Evolutionary conservation across 345 rosid genomes (phyloP), one percentile per base, ranked within the genome.

Genomic region (Brassica juncea): DNA sequence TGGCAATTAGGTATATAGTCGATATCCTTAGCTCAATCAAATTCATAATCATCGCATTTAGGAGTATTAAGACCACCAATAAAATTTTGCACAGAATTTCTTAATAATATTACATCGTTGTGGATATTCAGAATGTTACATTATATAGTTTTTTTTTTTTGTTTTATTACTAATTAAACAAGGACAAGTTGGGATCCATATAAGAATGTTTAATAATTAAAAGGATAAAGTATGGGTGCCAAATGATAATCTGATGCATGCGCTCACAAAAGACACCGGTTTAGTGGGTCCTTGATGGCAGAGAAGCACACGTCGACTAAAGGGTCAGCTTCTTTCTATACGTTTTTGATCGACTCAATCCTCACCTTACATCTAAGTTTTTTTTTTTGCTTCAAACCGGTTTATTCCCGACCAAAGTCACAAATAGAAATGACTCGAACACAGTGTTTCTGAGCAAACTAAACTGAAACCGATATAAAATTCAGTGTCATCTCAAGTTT

Each of bases 241-340:
- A 68, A 74, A 80, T 80, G 79, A 80, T 80, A 80, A 74, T 74
- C 49, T 80, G 82, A 62, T 80, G 82, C 82, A 74, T 70, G 82
- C 82, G 79, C 49, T 80, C 34, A 35, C 75, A 80, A 68, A 68
- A 73, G 57, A 80, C 64, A 73, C 70, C 82, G 69, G 69, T 23
- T 59, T 42, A 23, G 82, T 74, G 71, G 82, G 82, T 74, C 79
- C 74, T 69, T 16, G 12, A 25, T 61, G 65, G 75, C 75, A 68
- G 71, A 61, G 64, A 74, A 34, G 71, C 78, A 68, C 78, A 73
- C 82, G 82, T 79, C 74, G 74, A 7, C 65, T 19, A 52, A 72
- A 4, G 74, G 58, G 52, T 66, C 77, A 68, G 16, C 64, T 66
- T 47, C 74, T 79, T 39, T 73, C 60, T 72, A 21, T 73, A 52